Percentiles rank a stretch among this genome's conserved stretches.
Evolutionary conservation across 306 rosid species (phyloP).

Genomic region (Lotus japonicus): DNA sequence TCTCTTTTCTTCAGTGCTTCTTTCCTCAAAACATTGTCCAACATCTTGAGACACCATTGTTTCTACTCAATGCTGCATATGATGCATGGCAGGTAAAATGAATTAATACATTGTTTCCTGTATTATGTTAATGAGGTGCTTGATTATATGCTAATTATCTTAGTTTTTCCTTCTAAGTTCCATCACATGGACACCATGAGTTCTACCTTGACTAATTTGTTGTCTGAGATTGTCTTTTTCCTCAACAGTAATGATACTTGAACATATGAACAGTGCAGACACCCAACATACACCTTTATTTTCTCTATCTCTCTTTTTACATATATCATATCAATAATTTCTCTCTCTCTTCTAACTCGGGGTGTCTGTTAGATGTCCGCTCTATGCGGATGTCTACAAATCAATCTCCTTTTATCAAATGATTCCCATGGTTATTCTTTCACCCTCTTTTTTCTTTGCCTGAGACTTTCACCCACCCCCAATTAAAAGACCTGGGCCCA

Average conservation of each 20-base stretch:
- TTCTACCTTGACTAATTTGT: conserved; percentile 5
- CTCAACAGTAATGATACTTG: not conserved
- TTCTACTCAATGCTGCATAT: conserved; percentile 85
- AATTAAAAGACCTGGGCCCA: not conserved
- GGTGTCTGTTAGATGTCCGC: too few relatives aligned
- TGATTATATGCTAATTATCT: not conserved
- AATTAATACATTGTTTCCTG: not conserved
- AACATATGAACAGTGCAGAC: too few relatives aligned
- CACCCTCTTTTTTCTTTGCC: not conserved
- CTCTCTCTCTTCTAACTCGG: too few relatives aligned
- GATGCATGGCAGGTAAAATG: conserved; percentile 93
- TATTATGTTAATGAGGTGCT: not conserved
- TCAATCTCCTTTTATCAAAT: not conserved
- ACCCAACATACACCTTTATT: too few relatives aligned
- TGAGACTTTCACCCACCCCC: not conserved
- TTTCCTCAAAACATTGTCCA: conserved; percentile 72
- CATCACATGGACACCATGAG: not conserved
- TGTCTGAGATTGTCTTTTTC: not conserved
- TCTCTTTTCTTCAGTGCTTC: conserved; percentile 60
- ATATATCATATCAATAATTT: too few relatives aligned
- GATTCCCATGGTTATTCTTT: not conserved
- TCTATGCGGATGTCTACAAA: too few relatives aligned
- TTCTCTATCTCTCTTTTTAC: too few relatives aligned
- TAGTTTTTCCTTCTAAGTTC: not conserved
- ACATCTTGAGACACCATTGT: conserved; percentile 69